Conservation (phyloP, 169 alveolate genomes). For the Plasmodium cynomolgi region DNA sequence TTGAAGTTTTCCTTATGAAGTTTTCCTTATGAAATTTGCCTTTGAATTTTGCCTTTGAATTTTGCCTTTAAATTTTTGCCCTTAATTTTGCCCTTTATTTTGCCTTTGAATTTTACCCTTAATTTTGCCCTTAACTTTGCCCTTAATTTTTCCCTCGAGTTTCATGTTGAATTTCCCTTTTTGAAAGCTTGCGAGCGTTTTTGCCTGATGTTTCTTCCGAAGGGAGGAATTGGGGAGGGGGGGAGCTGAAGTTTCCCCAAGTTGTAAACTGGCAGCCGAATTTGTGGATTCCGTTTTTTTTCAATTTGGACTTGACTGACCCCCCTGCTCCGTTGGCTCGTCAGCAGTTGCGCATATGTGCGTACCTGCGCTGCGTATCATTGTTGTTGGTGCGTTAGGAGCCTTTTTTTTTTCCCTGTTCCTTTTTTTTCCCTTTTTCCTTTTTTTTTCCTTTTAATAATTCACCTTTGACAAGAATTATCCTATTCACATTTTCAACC, state of each 20-base stretch:
- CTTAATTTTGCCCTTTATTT: not conserved
- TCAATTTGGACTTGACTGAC: not conserved
- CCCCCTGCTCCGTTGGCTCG: not conserved
- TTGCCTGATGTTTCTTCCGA: no score
- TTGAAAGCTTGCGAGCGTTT: no score
- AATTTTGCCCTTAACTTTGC: not conserved
- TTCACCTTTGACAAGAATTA: constrained; percentile 5
- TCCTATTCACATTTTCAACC: not conserved
- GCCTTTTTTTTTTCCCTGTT: not conserved
- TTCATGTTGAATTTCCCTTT: not conserved
- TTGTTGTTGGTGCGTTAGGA: not conserved
- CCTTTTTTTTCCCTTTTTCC: not conserved
- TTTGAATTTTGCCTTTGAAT: not conserved
- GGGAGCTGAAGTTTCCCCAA: not conserved
- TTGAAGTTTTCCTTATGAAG: not conserved
- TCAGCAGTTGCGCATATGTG: not conserved
- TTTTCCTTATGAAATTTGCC: not conserved
- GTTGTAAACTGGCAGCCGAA: not conserved
- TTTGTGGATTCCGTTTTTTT: not conserved
- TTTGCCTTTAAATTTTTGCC: not conserved
- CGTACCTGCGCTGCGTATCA: not conserved
- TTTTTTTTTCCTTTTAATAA: not conserved
- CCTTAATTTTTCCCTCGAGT: not conserved
- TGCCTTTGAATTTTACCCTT: no score
- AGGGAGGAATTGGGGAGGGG: no score